These are phyloP conservation scores for Xylariaceae sp. DNA, from an alignment of 2,329 filamentous ascomycete species.

Conservation along the genomic window DNA sequence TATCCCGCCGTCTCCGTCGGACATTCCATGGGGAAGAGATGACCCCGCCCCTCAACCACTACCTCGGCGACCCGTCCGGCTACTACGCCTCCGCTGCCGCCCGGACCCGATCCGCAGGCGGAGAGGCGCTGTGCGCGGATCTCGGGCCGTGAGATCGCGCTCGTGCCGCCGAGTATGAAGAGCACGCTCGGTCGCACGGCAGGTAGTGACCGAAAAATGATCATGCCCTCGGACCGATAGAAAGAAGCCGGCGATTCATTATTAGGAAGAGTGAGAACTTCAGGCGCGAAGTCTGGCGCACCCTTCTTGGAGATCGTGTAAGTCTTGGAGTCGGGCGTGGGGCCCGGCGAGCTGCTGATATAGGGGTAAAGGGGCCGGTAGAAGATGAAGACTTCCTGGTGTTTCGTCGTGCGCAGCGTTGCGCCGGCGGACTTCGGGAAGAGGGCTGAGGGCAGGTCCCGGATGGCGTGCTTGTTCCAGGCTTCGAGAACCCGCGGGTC, in stretches of 20 bases:
- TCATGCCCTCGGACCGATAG: slow-evolving; percentile 60
- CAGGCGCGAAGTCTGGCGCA: slow-evolving; percentile 43
- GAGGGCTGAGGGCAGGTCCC: slow-evolving; percentile 61
- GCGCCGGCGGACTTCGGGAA: slow-evolving; percentile 46
- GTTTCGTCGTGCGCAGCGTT: slow-evolving; percentile 74
- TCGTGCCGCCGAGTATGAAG: slow-evolving; percentile 62
- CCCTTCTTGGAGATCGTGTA: slow-evolving; percentile 31
- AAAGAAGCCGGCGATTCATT: slow-evolving; percentile 45
- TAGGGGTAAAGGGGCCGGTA: slow-evolving; percentile 54
- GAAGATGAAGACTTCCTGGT: slow-evolving; percentile 82
- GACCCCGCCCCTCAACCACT: slow-evolving; percentile 60
- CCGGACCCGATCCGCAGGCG: slow-evolving; percentile 58
- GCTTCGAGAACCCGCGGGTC: slow-evolving; percentile 71
- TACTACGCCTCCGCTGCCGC: slow-evolving; percentile 61
- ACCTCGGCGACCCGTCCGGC: slow-evolving; percentile 63
- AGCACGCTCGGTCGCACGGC: slow-evolving; percentile 59
- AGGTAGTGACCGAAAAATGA: slow-evolving; percentile 53
- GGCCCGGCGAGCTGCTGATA: slow-evolving; percentile 36
- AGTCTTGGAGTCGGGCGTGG: slow-evolving; percentile 34
- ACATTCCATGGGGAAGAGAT: slow-evolving; percentile 79
- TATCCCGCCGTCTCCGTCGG: slow-evolving; percentile 60
- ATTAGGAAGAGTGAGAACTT: slow-evolving; percentile 33
- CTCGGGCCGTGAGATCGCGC: slow-evolving; percentile 48
- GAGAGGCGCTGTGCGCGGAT: slow-evolving; percentile 54
- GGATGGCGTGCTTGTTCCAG: slow-evolving; percentile 70